Evolutionary conservation across 768 basidiomycete genomes (phyloP), one percentile per base, ranked within the genome.

Genomic region (Rhodosporidiobolus sp.): DNA sequence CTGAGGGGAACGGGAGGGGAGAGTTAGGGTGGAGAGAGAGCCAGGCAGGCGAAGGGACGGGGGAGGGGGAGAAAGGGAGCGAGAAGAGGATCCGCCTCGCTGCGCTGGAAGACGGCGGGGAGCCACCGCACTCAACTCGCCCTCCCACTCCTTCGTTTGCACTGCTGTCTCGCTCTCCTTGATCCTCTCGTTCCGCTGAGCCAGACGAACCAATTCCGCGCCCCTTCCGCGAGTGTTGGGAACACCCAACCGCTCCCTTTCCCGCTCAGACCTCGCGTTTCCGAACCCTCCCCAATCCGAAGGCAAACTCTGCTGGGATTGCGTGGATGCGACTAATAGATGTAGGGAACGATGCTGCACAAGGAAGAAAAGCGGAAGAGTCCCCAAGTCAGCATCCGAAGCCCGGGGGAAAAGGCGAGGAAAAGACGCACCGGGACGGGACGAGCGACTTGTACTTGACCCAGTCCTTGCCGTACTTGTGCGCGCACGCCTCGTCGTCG

Each of bases 401-500:
- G 49, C 32, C 24, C 11, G 10, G 53, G 0, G 43, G 16, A 3
- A 8, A 16, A 35, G 20, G 10, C 28, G 79, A 79, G 55, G 80
- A 52, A 49, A 24, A 19, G 26, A 48, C 75, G 46, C 28, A 72
- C 75, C 67, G 86, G 76, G 85, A 95, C 3, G 89, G 90, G 35
- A 96, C 94, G 35, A 91, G 82, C 78, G 88, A 85, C 83, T 87
- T 91, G 84, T 98, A 98, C 82, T 85, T 88, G 66, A 88, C 85
- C 95, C 95, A 98, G 78, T 97, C 94, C 76, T 90, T 86, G 34
- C 94, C 93, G 79, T 99, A 95, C 92, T 97, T 98, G 78, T 88
- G 86, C 79, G 87, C 84, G 81, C 96, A 99, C 34, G 88, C 87
- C 79, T 94, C 93, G 74, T 97, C 94, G 80, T 99, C 96, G 46